A percentile compares a stretch with the other conserved stretches of the same genome.
Conservation (phyloP, 176 grass and related monocot genomes). For the Zea luxurians region DNA sequence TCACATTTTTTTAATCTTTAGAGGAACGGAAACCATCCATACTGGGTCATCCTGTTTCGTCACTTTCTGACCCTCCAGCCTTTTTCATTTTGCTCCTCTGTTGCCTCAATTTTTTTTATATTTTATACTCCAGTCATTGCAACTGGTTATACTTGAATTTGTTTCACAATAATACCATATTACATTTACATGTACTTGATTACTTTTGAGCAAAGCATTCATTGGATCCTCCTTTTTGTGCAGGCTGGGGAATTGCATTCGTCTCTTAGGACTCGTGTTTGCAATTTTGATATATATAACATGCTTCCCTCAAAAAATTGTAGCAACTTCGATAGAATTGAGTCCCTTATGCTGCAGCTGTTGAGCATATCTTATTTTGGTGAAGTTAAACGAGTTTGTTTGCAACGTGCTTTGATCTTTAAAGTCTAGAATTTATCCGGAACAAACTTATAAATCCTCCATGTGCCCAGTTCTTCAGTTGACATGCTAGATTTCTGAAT, state of each 20-base stretch:
- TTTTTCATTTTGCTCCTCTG: neutral
- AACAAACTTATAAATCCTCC: neutral
- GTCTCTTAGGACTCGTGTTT: neutral
- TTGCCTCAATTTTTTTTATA: neutral
- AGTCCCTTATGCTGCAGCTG: neutral
- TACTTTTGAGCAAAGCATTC: neutral
- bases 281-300: neutral
- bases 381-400: neutral
- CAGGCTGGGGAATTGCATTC: neutral
- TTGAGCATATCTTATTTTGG: neutral
- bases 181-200: neutral
- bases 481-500: neutral
- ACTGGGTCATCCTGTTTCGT: neutral
- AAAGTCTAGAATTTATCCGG: neutral
- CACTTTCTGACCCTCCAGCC: neutral
- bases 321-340: neutral
- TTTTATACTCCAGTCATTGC: neutral
- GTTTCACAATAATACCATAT: no score
- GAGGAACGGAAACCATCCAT: neutral
- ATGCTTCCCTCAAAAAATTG: neutral
- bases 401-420: neutral
- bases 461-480: constrained; percentile 16
- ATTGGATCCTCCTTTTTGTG: neutral
- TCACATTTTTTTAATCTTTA: constrained; percentile 13
- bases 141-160: neutral